Evolutionary conservation across 2,329 filamentous ascomycete genomes (phyloP).

Genomic region (Huntiella decipiens): DNA sequence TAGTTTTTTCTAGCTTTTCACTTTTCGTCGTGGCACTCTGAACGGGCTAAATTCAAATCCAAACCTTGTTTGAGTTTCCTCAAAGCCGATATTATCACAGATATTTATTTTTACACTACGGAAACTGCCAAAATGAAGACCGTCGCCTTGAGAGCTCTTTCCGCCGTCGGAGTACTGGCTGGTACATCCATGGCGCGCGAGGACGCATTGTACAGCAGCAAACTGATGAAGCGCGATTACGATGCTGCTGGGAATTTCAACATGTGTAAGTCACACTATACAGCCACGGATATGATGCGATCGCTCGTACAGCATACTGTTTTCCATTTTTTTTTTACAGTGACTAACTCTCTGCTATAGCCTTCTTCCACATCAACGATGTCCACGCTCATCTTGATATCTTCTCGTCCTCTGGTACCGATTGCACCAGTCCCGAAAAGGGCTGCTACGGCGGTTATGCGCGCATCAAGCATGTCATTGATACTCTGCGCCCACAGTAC

Average conservation of each 20-base stretch:
- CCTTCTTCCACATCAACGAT: conserved; percentile 53
- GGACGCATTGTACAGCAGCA: conserved; percentile 30
- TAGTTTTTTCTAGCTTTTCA: too few relatives aligned
- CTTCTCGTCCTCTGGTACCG: conserved; percentile 40
- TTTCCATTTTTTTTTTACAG: neutral
- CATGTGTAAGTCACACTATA: conserved; percentile 22
- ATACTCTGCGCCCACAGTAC: conserved; percentile 34
- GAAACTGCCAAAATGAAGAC: conserved; percentile 6
- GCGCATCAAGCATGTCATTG: conserved; percentile 40
- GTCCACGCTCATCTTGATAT: conserved; percentile 49
- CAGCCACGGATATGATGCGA: neutral
- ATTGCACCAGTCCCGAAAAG: conserved; percentile 34
- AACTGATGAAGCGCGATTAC: conserved; percentile 29
- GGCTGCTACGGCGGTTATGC: conserved; percentile 48
- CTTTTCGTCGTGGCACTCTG: too few relatives aligned
- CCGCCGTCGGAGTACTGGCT: conserved; percentile 14
- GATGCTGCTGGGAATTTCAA: conserved; percentile 32
- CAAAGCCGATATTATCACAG: too few relatives aligned
- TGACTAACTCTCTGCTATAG: conserved; percentile 14
- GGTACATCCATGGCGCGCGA: conserved; percentile 17
- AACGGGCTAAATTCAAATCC: too few relatives aligned
- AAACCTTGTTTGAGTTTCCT: too few relatives aligned
- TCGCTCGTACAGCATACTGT: neutral
- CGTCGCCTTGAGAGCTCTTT: conserved; percentile 11
- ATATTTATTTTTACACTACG: too few relatives aligned